Evolutionary conservation across 345 rosid genomes (phyloP), one percentile per base, ranked within the genome.

Genomic region (Kandelia obovata): DNA sequence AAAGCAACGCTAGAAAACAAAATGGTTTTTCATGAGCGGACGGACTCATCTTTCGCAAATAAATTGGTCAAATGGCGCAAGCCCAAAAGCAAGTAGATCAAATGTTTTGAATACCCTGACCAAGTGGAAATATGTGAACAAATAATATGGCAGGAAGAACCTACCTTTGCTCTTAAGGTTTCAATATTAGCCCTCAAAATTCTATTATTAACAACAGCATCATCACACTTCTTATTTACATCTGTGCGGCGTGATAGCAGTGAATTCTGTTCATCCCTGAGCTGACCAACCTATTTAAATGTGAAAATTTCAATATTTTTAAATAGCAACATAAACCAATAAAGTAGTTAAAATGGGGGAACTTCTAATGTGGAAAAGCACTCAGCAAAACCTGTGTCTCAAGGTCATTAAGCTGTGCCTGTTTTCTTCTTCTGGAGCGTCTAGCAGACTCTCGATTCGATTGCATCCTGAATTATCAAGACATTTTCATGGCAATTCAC

Each of bases 391-490:
- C 99, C 99, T 96, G 98, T 61, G 82, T 76, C 82, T 92, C 98
- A 16, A 90, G 90, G 74, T 96, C 99, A 83, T 71, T 85, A 76
- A 92, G 65, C 64, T 92, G 98, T 43, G 81, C 97, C 63, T 90
- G 97, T 70, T 92, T 95, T 80, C 97, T 87, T 80, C 89, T 85
- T 83, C 99, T 84, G 65, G 98, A 96, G 21, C 98, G 97, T 73
- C 98, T 89, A 51, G 99, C 98, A 43, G 99, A 96, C 84, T 96
- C 99, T 73, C 98, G 89, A 85, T 96, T 96, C 53, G 99, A 96
- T 78, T 77, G 80, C 98, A 90, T 92, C 87, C 99, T 95, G 81
- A 26, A 28, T 21, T 73, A 80, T 62, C 71, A 69, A 49, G 10
- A 74, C 26, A 47, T 56, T 55, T 28, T 6, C 32, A 53, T 53